Conservation (phyloP, 192 early-diverging fungal genomes). For the Backusella circina region DNA sequence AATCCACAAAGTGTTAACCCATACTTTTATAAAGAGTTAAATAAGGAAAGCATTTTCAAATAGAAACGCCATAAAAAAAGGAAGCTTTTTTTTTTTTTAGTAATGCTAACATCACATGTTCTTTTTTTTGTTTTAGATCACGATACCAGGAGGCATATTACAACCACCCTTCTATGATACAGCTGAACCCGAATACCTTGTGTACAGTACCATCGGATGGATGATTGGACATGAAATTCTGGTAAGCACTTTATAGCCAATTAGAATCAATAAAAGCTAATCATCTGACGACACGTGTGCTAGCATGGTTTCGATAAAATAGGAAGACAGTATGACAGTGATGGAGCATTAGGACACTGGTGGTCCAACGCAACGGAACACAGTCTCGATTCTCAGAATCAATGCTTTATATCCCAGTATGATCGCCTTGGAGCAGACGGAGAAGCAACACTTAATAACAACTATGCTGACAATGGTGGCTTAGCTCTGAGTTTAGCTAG, state of each 20-base stretch:
- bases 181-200: conserved; percentile 52
- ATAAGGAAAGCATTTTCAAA: conserved; percentile 40
- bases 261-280: neutral
- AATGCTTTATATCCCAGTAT: conserved; percentile 72
- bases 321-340: conserved; percentile 56
- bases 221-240: conserved; percentile 73
- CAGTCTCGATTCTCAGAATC: conserved; percentile 44
- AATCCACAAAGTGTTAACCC: conserved; percentile 52
- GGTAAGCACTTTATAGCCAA: conserved; percentile 23
- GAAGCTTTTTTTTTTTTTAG: neutral
- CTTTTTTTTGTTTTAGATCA: neutral
- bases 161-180: conserved; percentile 63
- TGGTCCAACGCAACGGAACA: conserved; percentile 30
- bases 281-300: conserved; percentile 5
- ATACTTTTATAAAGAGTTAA: conserved; percentile 40
- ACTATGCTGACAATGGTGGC: conserved; percentile 67
- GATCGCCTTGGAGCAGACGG: conserved; percentile 39
- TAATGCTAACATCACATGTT: neutral
- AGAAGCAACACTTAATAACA: conserved; percentile 53
- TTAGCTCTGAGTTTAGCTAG: conserved; percentile 15
- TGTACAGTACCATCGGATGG: conserved; percentile 64
- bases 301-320: conserved; percentile 67
- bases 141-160: conserved; percentile 49
- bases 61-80: neutral
- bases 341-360: conserved; percentile 47